Evolutionary conservation across 2,329 filamentous ascomycete species (phyloP), one percentile per base, ranked within the genome.

Genomic region (Neofusicoccum laricinum): DNA sequence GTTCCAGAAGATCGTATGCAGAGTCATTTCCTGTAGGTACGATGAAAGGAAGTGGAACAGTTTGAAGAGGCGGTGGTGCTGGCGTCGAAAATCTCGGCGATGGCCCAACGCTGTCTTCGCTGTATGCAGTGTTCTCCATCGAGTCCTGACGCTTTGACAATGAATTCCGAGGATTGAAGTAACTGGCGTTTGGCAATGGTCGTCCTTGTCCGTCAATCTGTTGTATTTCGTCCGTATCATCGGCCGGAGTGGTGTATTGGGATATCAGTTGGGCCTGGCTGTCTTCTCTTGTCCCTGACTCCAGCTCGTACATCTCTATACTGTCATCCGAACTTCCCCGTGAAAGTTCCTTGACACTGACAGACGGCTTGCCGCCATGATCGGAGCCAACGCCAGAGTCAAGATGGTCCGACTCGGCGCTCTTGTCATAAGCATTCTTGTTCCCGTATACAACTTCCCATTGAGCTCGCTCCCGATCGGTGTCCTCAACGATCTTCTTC

Each of bases 361-460:
- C 68, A 0, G 75, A 74, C 8, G 67, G 71, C 67, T 77, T 79
- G 4, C 68, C 73, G 40, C 70, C 72, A 50, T 68, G 74, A 51
- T 69, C 71, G 21, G 71, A 71, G 21, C 79, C 83, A 34, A 84
- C 75, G 11, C 82, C 85, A 0, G 84, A 89, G 36, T 84, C 82
- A 21, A 77, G 77, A 68, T 71, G 77, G n/a, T 71, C 46, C 59
- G 49, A 67, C n/a, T 67, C 58, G 15, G 72, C 72, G 19, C 48
- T 75, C 69, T 30, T 51, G 19, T 55, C 38, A 15, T 10, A 25
- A n/a, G 80, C 76, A 15, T 11, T 17, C 64, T 85, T 86, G 67
- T 90, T 82, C 0, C 90, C 91, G 69, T 96, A 95, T 1, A 85
- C 81, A 5, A 85, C 85, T 73, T 97, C 93, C 93, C 93, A 97